phyloP scores from a whole-genome alignment of 2,329 filamentous ascomycete genomes.

The Hymenoscyphus fraxineus region DNA sequence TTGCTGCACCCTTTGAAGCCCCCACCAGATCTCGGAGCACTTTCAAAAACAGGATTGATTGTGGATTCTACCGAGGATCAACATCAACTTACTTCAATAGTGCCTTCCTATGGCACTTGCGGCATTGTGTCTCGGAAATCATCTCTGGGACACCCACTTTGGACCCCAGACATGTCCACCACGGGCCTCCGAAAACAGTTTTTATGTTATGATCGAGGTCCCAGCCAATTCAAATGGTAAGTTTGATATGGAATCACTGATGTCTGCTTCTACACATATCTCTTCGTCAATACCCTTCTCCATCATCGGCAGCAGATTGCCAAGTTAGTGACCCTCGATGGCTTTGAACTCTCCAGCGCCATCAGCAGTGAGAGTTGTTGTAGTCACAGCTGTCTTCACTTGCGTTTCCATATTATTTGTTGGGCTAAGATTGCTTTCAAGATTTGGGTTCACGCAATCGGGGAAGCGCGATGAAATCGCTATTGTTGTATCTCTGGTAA shows the following conservation, averaged over 20 bases:
- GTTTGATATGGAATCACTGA: neutral
- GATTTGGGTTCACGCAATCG: slow-evolving; percentile 18
- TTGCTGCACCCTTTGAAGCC: too few species aligned
- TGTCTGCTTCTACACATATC: neutral
- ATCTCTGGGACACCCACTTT: too few species aligned
- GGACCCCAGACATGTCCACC: too few species aligned
- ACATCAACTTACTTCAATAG: too few species aligned
- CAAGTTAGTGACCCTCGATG: neutral
- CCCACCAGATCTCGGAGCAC: too few species aligned
- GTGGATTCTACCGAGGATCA: too few species aligned
- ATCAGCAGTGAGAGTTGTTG: slow-evolving; percentile 3
- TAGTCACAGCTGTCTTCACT: slow-evolving; percentile 10
- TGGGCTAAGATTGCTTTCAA: slow-evolving; percentile 15
- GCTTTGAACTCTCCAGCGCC: neutral
- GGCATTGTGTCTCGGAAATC: too few species aligned
- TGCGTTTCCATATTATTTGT: slow-evolving; percentile 14
- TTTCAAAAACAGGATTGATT: too few species aligned
- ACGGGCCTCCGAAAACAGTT: neutral
- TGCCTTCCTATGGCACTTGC: too few species aligned
- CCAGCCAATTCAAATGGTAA: neutral
- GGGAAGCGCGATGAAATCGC: slow-evolving; percentile 19
- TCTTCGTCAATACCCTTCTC: neutral
- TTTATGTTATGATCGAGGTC: neutral
- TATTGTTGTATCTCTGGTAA: slow-evolving; percentile 21
- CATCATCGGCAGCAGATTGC: neutral